These are phyloP conservation scores for Phytophthora vignae DNA, from an alignment of 352 stramenopile genomes.

Conservation along the genomic window DNA sequence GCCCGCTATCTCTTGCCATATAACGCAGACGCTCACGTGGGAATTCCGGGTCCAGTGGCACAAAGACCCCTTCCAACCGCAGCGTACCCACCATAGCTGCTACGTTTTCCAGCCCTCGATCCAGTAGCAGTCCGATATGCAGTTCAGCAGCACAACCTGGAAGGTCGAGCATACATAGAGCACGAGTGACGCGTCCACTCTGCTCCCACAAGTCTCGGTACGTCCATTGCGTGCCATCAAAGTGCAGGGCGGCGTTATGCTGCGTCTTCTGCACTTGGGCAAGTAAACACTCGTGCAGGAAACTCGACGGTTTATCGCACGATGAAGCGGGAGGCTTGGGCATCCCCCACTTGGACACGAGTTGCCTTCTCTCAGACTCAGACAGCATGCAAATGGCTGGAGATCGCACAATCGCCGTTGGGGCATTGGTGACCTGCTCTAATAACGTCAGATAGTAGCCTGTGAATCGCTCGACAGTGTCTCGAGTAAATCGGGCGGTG, in stretches of 20 bases:
- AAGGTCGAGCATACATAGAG: conserved; percentile 26
- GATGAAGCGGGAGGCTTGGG: conserved; percentile 6
- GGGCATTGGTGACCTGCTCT: conserved; percentile 35
- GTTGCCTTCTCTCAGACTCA: conserved; percentile 27
- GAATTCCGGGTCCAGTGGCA: conserved; percentile 58
- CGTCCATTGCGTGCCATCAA: conserved; percentile 49
- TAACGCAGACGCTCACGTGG: conserved; percentile 56
- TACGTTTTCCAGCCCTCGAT: conserved; percentile 53
- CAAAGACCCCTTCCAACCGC: conserved; percentile 48
- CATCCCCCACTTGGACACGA: conserved; percentile 43
- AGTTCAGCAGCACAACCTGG: conserved; percentile 9
- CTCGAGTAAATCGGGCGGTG: conserved; percentile 37
- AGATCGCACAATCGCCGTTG: conserved; percentile 20
- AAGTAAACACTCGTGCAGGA: conserved; percentile 50
- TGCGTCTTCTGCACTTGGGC: conserved; percentile 43
- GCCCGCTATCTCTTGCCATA: conserved; percentile 51
- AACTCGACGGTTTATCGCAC: conserved; percentile 1
- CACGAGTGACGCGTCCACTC: conserved; percentile 33
- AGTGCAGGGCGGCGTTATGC: conserved; percentile 41
- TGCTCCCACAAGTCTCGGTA: conserved; percentile 50
- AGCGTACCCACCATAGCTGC: conserved; percentile 53
- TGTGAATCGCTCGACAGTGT: conserved; percentile 49
- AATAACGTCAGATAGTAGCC: conserved; percentile 51
- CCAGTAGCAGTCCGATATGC: conserved; percentile 53
- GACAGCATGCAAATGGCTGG: conserved; percentile 48